phyloP scores from a whole-genome alignment of 169 alveolate genomes.

The Eimeria maxima region DNA sequence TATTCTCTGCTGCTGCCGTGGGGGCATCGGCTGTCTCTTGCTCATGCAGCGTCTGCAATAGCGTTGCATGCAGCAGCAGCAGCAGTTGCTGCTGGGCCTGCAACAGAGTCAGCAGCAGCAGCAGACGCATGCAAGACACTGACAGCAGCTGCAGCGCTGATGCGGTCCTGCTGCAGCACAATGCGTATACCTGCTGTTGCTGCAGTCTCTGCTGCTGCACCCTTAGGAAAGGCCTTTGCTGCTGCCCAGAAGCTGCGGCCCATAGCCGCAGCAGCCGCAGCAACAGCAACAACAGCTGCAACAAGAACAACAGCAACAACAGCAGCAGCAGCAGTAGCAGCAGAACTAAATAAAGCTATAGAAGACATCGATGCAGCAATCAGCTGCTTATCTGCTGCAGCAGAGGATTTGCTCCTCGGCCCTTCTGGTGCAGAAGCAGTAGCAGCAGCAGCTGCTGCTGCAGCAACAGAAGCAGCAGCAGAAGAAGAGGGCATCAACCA shows the following conservation, averaged over 20 bases:
- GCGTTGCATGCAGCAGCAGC: conserved; percentile 64
- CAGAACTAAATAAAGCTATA: neutral
- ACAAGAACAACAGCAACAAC: neutral
- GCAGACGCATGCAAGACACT: conserved; percentile 51
- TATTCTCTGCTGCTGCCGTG: neutral
- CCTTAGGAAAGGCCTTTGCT: conserved; percentile 16
- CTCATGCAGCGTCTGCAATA: conserved; percentile 17
- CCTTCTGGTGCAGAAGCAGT: conserved; percentile 43
- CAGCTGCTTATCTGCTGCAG: conserved; percentile 27
- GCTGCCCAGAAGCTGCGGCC: conserved; percentile 15
- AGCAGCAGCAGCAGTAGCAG: conserved; percentile 16
- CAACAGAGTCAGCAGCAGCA: conserved; percentile 58
- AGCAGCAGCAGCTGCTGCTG: conserved; percentile 65
- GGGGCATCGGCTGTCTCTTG: neutral
- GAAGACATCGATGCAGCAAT: conserved; percentile 27
- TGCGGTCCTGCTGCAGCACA: conserved; percentile 36
- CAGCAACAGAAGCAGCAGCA: conserved; percentile 23
- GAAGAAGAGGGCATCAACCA: neutral
- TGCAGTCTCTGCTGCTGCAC: conserved; percentile 57
- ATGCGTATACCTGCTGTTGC: neutral
- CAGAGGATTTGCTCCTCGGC: neutral
- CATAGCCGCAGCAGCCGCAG: conserved; percentile 49
- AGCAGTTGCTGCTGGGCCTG: conserved; percentile 28
- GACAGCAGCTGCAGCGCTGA: conserved; percentile 55
- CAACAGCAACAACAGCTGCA: neutral